A percentile compares a stretch with the other conserved stretches of the same genome.
Conservation (phyloP, 805 yeast species). For the Isabelozyma heimii region DNA sequence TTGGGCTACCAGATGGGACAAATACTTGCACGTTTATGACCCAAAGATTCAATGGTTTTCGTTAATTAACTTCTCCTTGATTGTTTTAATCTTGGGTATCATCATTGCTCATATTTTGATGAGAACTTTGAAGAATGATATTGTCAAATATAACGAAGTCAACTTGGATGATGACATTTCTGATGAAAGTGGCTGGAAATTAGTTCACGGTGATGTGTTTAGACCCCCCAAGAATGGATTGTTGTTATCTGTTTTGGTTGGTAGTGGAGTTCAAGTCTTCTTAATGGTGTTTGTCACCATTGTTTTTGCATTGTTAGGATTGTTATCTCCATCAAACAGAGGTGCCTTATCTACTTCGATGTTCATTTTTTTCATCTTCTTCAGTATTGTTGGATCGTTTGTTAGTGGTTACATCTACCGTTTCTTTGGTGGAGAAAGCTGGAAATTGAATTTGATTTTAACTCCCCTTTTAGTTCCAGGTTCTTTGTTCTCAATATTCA, state of each 20-base stretch:
- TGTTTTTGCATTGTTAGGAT: slow-evolving; percentile 81
- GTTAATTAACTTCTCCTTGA: slow-evolving; percentile 76
- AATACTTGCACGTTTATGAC: slow-evolving; percentile 85
- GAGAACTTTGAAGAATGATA: slow-evolving; percentile 80
- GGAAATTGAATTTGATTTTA: slow-evolving; percentile 81
- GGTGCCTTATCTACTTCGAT: slow-evolving; percentile 90
- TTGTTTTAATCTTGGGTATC: slow-evolving; percentile 73
- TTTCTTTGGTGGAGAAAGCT: slow-evolving; percentile 85
- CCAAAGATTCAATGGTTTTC: slow-evolving; percentile 97
- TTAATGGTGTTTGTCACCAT: slow-evolving; percentile 73
- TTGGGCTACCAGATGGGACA: slow-evolving; percentile 99
- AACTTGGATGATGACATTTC: slow-evolving; percentile 83
- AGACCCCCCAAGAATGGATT: slow-evolving; percentile 73
- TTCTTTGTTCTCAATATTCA: slow-evolving; percentile 55
- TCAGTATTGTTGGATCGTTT: slow-evolving; percentile 81
- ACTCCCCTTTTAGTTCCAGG: slow-evolving; percentile 91
- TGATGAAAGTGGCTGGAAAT: slow-evolving; percentile 96
- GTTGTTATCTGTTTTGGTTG: slow-evolving; percentile 75
- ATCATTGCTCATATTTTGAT: slow-evolving; percentile 77
- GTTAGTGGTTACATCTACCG: slow-evolving; percentile 84
- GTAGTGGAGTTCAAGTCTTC: slow-evolving; percentile 84
- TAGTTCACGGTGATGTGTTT: slow-evolving; percentile 93
- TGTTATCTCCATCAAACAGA: slow-evolving; percentile 90
- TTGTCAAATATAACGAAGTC: slow-evolving; percentile 83
- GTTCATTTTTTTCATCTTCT: slow-evolving; percentile 78